Percentiles rank a stretch among this genome's conserved stretches.
Conservation (phyloP, 805 yeast species). For the Spathaspora gorwiae region DNA sequence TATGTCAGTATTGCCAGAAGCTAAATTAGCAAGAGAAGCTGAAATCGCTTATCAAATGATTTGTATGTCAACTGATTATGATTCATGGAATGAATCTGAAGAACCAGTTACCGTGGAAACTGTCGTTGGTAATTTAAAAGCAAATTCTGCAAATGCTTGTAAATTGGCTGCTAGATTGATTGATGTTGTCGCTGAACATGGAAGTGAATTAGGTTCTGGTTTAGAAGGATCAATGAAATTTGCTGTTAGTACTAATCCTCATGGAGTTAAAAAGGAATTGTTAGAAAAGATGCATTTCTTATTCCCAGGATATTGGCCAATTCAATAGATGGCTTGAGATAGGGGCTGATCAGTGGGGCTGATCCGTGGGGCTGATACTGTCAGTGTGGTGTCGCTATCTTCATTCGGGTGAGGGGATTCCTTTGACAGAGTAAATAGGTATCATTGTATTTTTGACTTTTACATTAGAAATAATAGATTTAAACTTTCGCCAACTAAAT, state of each 20-base stretch:
- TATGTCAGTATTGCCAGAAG: conserved; percentile 97
- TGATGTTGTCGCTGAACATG: conserved; percentile 58
- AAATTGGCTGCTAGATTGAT: conserved; percentile 67
- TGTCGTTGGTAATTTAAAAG: conserved; percentile 83
- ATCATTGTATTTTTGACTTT: no score
- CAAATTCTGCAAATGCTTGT: conserved; percentile 85
- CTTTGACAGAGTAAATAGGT: no score
- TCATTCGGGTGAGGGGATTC: no score
- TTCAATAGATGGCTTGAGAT: not conserved
- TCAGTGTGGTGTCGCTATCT: no score
- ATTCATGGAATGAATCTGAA: conserved; percentile 94
- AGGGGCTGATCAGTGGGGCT: not conserved
- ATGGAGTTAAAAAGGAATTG: conserved; percentile 67
- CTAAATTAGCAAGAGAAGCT: conserved; percentile 94
- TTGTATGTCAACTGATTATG: conserved; percentile 98
- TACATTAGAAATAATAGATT: no score
- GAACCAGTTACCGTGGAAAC: conserved; percentile 98
- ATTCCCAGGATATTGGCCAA: conserved; percentile 83
- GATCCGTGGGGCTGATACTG: no score
- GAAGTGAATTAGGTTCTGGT: conserved; percentile 56
- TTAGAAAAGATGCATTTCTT: conserved; percentile 78
- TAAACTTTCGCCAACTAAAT: no score
- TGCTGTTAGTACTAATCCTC: conserved; percentile 72
- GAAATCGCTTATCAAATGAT: conserved; percentile 96
- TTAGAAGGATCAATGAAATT: conserved; percentile 73